Conservation (phyloP, 1,284 basidiomycete genomes). For the Abortiporus biennis region DNA sequence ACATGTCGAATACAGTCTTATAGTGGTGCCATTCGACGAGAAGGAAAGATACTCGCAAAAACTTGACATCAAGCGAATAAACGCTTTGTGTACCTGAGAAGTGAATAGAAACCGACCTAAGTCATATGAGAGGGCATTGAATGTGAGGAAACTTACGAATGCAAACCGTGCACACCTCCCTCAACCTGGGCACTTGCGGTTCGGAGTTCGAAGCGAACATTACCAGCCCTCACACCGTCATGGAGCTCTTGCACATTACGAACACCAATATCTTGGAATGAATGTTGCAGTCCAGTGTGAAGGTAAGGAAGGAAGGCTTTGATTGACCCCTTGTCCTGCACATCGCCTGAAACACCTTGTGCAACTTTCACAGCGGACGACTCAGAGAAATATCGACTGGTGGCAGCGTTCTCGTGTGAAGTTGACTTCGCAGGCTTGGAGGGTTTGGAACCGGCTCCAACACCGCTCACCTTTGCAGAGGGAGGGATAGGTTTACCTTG, state of each 20-base stretch:
- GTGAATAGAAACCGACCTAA: too few species aligned
- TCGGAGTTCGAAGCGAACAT: conserved; percentile 88
- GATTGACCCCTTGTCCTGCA: conserved; percentile 95
- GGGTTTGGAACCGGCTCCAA: conserved; percentile 37
- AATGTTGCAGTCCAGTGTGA: conserved; percentile 91
- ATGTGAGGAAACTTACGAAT: conserved; percentile 54
- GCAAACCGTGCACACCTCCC: conserved; percentile 91
- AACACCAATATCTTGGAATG: conserved; percentile 91
- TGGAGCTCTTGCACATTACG: conserved; percentile 60
- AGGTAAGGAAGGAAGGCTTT: conserved; percentile 92
- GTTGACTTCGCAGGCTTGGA: conserved; percentile 38
- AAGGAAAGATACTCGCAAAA: too few species aligned
- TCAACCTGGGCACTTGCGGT: conserved; percentile 96
- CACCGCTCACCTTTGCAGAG: conserved; percentile 24
- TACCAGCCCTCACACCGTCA: conserved; percentile 55
- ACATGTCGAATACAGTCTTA: too few species aligned
- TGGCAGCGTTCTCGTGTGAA: conserved; percentile 90
- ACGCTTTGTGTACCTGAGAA: conserved; percentile 22
- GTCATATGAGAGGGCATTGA: neutral
- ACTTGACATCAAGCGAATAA: conserved; percentile 6
- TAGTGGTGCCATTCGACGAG: too few species aligned
- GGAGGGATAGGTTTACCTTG: conserved; percentile 53
- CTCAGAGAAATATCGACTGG: conserved; percentile 96
- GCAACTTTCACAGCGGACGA: conserved; percentile 94
- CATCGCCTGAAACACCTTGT: conserved; percentile 94